phyloP scores from a whole-genome alignment of 805 yeast species.

The Debaryomyces castellii region DNA sequence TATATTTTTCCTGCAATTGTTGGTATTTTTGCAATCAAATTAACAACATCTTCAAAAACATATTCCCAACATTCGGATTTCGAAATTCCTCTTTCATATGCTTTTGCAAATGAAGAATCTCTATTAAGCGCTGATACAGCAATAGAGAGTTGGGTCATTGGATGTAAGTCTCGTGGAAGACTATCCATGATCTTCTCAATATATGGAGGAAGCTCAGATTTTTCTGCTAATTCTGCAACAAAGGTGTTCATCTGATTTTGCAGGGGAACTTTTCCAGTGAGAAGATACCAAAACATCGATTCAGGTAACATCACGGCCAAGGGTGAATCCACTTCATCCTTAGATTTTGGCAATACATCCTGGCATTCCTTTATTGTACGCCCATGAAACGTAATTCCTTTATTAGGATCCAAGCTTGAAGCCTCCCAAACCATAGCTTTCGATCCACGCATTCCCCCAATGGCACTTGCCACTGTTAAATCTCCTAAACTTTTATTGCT shows the following conservation, averaged over 20 bases:
- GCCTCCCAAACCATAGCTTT: constrained; percentile 78
- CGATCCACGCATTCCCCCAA: constrained; percentile 82
- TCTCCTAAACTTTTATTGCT: constrained; percentile 63
- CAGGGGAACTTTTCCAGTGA: constrained; percentile 73
- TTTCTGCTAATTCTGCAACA: constrained; percentile 60
- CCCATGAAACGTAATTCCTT: constrained; percentile 79
- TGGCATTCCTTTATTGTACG: constrained; percentile 73
- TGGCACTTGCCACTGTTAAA: constrained; percentile 43
- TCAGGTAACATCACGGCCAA: constrained; percentile 57
- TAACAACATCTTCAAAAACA: constrained; percentile 68
- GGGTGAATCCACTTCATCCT: constrained; percentile 53
- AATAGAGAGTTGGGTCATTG: constrained; percentile 81
- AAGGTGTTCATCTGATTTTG: constrained; percentile 55
- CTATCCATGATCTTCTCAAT: constrained; percentile 58
- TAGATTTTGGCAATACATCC: constrained; percentile 58
- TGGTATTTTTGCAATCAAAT: constrained; percentile 72
- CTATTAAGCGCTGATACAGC: constrained; percentile 73
- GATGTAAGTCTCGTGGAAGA: constrained; percentile 69
- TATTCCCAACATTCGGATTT: constrained; percentile 75
- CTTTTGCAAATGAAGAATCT: constrained; percentile 68
- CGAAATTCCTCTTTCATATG: constrained; percentile 67
- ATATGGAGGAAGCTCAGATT: constrained; percentile 64
- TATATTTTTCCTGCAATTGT: constrained; percentile 73
- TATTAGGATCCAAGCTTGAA: constrained; percentile 70
- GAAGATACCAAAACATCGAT: constrained; percentile 73